Percentiles rank a stretch among this genome's conserved stretches.
Conservation (phyloP, 495 filamentous ascomycete species). For the Friedmanniomyces endolithicus region DNA sequence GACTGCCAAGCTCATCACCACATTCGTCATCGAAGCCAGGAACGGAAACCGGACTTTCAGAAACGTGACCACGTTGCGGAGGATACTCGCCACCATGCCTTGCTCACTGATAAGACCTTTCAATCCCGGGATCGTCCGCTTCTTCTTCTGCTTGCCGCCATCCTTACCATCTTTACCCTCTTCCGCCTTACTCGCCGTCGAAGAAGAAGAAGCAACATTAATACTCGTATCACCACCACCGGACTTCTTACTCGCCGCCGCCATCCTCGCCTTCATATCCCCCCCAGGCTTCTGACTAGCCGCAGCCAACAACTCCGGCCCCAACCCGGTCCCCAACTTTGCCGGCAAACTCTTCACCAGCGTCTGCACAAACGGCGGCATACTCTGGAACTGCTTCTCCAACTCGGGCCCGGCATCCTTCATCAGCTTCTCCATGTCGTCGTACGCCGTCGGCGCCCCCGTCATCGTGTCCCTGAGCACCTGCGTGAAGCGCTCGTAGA, state of each 20-base stretch:
- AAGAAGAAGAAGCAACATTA: slow-evolving; percentile 28
- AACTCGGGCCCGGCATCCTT: slow-evolving; percentile 67
- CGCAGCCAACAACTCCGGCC: slow-evolving; percentile 67
- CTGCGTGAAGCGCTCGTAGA: slow-evolving; percentile 70
- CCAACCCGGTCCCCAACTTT: slow-evolving; percentile 60
- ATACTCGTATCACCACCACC: slow-evolving; percentile 36
- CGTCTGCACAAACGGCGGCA: slow-evolving; percentile 76
- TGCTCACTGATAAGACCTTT: slow-evolving; percentile 78
- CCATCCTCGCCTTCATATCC: slow-evolving; percentile 27
- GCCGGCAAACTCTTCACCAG: slow-evolving; percentile 74
- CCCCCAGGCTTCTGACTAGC: slow-evolving; percentile 60
- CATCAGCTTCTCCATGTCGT: slow-evolving; percentile 71
- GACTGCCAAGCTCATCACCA: slow-evolving; percentile 71
- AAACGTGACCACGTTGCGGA: slow-evolving; percentile 76
- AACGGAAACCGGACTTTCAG: slow-evolving; percentile 74
- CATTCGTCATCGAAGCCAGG: slow-evolving; percentile 67
- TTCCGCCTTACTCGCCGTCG: not conserved
- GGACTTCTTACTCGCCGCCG: slow-evolving; percentile 9
- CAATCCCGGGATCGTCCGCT: slow-evolving; percentile 42
- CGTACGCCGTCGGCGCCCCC: slow-evolving; percentile 83
- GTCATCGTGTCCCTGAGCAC: slow-evolving; percentile 85
- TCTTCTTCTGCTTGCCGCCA: slow-evolving; percentile 35
- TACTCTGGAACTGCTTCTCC: slow-evolving; percentile 58
- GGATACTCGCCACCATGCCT: slow-evolving; percentile 65
- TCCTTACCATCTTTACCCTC: slow-evolving; percentile 25